phyloP scores from a whole-genome alignment of 1,139 yeast genomes.

The Candida albicans region DNA sequence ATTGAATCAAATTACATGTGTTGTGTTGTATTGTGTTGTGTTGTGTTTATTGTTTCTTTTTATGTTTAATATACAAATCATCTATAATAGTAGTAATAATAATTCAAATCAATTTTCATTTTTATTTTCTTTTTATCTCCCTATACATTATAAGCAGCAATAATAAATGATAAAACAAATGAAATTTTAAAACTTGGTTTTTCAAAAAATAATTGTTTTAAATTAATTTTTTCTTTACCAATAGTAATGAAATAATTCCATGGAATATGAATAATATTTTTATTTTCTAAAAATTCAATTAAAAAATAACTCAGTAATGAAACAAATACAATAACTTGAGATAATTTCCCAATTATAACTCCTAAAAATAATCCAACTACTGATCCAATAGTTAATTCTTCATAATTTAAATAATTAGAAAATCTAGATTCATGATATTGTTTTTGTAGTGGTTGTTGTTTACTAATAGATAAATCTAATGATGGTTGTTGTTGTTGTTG shows the following conservation, averaged over 20 bases:
- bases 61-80: too few species aligned
- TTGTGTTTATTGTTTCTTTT: too few species aligned
- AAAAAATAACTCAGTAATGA: constrained; percentile 52
- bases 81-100: neutral
- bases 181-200: constrained; percentile 67
- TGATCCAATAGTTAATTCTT: constrained; percentile 69
- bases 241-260: constrained; percentile 46
- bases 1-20: too few species aligned
- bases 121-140: neutral
- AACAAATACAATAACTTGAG: constrained; percentile 55
- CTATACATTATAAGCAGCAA: constrained; percentile 63
- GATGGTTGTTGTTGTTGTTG: too few species aligned
- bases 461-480: too few species aligned
- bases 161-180: constrained; percentile 56
- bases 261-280: constrained; percentile 55
- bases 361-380: constrained; percentile 66
- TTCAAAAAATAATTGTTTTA: constrained; percentile 55
- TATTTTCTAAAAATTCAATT: constrained; percentile 57
- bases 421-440: constrained; percentile 21
- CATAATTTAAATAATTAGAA: constrained; percentile 52
- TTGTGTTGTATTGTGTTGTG: too few species aligned
- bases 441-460: neutral
- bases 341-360: constrained; percentile 62
- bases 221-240: constrained; percentile 48
- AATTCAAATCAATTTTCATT: too few species aligned